Base-by-base conservation (phyloP, 1,139 yeast genomes). In the Debaryomyces fabryi region DNA sequence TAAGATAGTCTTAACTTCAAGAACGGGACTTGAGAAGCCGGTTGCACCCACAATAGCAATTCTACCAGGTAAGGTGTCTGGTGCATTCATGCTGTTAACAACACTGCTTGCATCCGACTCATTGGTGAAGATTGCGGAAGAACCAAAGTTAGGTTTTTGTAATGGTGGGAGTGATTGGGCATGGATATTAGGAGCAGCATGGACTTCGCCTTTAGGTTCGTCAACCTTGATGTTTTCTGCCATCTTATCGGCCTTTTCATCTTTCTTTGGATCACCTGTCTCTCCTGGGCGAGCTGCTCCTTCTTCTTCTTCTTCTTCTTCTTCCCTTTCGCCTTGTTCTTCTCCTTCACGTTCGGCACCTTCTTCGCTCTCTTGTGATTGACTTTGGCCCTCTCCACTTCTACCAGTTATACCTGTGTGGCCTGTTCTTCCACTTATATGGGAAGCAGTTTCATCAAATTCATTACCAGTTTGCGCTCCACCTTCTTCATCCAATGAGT, bases 1-100 rank as follows among this genome's bases (percentile, higher is more conserved):
- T 57, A 86, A 64, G 1, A 75, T 60, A 3, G 81, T 82, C 59
- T 75, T 83, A 34, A 86, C 75, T 50, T 77, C 83, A 42, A 83
- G 60, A 5, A 59, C 49, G 30, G 65, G 60, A 7, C 61, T 53
- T 7, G 62, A 48, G 43, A 68, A 64, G 3, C 80, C 81, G 6
- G 53, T 46, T 2, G 78, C 76, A 2, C 77, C 68, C 23, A 81
- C 61, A 44, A 86, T 65, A 3, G 77, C 76, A 42, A 85, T 58
- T 52, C 83, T 69, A 36, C 91, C 91, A 6, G 84, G 80, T 49
- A 74, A 62, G 2, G 79, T 67, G 40, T 69, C 71, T 30, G 69
- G 69, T 1, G 73, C 71, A 42, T 69, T 60, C 49, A 68, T 57
- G 52, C 76, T 67, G 44, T 74, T 67, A 16, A 75, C 74, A 60